Base-by-base conservation (phyloP, 208 protist species). In the Crithidia brevicula region DNA sequence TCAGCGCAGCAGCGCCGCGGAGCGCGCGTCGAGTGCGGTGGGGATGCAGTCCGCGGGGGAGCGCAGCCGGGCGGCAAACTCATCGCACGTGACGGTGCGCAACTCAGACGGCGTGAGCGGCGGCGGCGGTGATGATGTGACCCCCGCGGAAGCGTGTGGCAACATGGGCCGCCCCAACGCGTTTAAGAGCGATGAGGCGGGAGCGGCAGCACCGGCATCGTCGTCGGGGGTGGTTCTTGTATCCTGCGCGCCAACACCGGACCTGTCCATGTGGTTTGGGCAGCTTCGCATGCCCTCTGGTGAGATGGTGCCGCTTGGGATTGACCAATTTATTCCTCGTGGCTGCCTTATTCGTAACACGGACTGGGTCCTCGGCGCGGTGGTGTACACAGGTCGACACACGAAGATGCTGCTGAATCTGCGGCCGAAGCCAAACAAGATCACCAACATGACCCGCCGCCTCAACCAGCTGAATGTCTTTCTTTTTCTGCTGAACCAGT, bases 361-460 rank as follows among this genome's bases (percentile, higher is more conserved):
- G 28, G 77, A 94, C 52, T 97, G 90, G 81, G 83, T 96, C 0
- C 73, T 97, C 9, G 87, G 74, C 10, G 71, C 83, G 1, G 89
- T 93, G 2, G 58, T 98, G 10, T 98, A 97, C 75, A 94, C 92
- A 0, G 92, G 95, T 22, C 66, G 70, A 8, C 60, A 97, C 58
- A 97, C 93, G 6, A 98, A 97, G 73, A 91, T 96, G 74, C 72
- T 93, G 58, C 80, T 91, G 7, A 97, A 97, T 67, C 64, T 93
- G 38, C 57, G 76, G 28, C 72, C 71, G 28, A 83, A 81, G 63
- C 51, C 64, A 45, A 74, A 69, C 45, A 97, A 97, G 74, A 63
- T 79, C 13, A 91, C 85, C 27, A 61, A 67, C 34, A 77, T 96
- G 73, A 72, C 77, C 8, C 72, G 59, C 3, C 90, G 82, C 18